Percentiles rank a stretch among this genome's conserved stretches.
Conservation (phyloP, 2,329 filamentous ascomycete species). For the Aspergillus tubingensis region DNA sequence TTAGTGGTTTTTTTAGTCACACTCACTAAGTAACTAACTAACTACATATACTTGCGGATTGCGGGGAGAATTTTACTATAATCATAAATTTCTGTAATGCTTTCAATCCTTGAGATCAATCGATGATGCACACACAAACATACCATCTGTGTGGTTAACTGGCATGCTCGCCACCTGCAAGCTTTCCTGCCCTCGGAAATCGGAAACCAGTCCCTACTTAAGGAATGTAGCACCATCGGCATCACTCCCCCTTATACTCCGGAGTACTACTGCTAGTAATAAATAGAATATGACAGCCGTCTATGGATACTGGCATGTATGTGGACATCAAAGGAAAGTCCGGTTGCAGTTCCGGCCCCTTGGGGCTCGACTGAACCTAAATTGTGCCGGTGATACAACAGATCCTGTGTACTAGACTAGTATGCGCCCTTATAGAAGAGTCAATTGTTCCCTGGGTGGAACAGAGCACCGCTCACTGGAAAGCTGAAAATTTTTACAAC, state of each 20-base stretch:
- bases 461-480: background rate
- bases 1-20: no score
- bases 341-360: background rate
- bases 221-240: background rate
- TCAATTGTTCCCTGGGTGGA: background rate
- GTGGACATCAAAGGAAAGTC: background rate
- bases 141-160: background rate
- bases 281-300: background rate
- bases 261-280: background rate
- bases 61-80: no score
- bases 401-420: no score
- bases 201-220: background rate
- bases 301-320: background rate
- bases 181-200: background rate
- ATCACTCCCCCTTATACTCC: background rate
- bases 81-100: no score
- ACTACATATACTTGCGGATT: no score
- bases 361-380: background rate
- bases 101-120: no score
- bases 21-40: no score
- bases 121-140: no score
- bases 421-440: background rate
- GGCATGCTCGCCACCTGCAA: constrained; percentile 1
- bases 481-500: background rate
- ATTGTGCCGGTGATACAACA: background rate